Percentiles rank a stretch among this genome's conserved stretches.
These are phyloP conservation scores for Dimargaris cristalligena DNA, from an alignment of 192 early-diverging fungal genomes.

Conservation along the genomic window DNA sequence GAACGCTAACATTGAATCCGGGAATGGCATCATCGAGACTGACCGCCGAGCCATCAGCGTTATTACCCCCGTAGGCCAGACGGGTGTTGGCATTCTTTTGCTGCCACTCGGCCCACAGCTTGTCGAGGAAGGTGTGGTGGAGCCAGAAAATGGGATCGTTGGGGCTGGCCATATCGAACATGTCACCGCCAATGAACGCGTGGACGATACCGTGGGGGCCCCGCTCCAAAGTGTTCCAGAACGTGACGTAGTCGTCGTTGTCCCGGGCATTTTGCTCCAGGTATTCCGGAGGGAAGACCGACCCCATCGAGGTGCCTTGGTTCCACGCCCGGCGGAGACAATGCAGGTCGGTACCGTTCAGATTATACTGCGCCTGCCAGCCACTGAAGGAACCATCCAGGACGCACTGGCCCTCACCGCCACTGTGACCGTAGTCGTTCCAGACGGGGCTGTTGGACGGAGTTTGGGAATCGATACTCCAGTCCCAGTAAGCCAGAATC, in stretches of 20 bases:
- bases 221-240: constrained; percentile 11
- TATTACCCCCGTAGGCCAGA: constrained; percentile 4
- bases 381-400: neutral
- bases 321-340: neutral
- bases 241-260: constrained; percentile 8
- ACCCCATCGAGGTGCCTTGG: neutral
- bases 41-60: neutral
- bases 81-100: neutral
- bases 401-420: constrained; percentile 25
- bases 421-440: constrained; percentile 17
- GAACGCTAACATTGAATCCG: constrained; percentile 4
- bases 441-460: constrained; percentile 25
- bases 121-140: constrained; percentile 27
- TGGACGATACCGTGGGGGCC: constrained; percentile 19
- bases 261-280: constrained; percentile 1
- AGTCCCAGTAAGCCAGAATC: constrained; percentile 42
- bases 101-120: constrained; percentile 23
- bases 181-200: constrained; percentile 14
- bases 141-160: constrained; percentile 30
- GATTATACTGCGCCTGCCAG: neutral
- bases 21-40: neutral
- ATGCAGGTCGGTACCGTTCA: constrained; percentile 1
- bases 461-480: constrained; percentile 29
- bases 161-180: constrained; percentile 13
- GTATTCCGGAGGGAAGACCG: constrained; percentile 3